Conservation (phyloP, 805 yeast species). For the Huiozyma naganishii region DNA sequence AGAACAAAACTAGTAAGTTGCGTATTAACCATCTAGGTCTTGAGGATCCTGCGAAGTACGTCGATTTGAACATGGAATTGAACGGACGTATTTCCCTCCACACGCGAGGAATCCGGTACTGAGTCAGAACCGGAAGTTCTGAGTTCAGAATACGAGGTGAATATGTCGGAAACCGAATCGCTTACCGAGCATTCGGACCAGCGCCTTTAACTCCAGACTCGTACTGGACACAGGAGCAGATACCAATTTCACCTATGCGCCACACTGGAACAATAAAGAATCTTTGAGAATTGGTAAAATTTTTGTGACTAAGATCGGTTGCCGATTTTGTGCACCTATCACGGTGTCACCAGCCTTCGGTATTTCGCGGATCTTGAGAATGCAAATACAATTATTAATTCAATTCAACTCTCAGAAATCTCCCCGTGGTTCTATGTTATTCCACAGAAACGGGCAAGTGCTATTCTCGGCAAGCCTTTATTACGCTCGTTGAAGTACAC, state of each 20-base stretch:
- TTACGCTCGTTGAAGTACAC: neutral
- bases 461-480: slow-evolving; percentile 1
- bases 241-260: neutral
- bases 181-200: too few species aligned
- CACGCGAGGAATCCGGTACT: too few species aligned
- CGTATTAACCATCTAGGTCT: too few species aligned
- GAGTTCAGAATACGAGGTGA: too few species aligned
- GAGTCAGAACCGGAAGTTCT: too few species aligned
- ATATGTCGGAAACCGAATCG: too few species aligned
- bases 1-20: too few species aligned
- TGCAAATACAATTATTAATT: neutral
- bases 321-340: neutral
- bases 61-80: too few species aligned
- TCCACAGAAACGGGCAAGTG: neutral
- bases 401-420: neutral
- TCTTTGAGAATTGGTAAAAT: neutral
- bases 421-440: neutral
- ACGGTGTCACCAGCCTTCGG: neutral
- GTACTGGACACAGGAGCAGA: neutral
- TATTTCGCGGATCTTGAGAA: neutral
- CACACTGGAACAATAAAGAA: neutral
- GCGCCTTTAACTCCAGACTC: neutral
- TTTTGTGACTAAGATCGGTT: neutral
- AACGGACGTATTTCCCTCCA: too few species aligned
- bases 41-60: too few species aligned